Base-by-base conservation (phyloP, 176 grass and related monocot species). In the Puccinellia tenuiflora region DNA sequence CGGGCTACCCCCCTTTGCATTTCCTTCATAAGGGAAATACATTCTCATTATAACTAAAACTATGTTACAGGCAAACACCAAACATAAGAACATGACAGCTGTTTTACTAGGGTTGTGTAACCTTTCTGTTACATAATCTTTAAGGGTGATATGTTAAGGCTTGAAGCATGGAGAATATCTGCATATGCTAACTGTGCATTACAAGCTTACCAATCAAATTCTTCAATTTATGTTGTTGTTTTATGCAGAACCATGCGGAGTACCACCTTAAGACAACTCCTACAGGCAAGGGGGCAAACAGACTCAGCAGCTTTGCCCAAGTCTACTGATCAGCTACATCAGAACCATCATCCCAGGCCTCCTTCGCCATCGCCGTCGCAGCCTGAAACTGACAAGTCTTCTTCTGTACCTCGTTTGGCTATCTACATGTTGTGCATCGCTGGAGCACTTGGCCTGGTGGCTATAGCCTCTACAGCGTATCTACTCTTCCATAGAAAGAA, bases 401-500 rank as follows among this genome's bases (percentile, higher is more conserved):
- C 25, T 47, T 15, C 40, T 16, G 7, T 46, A 76, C 57, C 39
- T 40, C 26, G 1, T 3, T 68, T 73, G 85, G 51, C 55, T 39
- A 81, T 91, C 52, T 86, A 85, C 53, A 3, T n/a, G 18, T 43
- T 81, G 55, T 30, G 64, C 21, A n/a, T 87, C 76, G 24, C 62
- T 22, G 95, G 88, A 76, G 81, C 20, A 17, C 17, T 90, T 84
- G 62, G 55, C 28, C 9, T 90, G 86, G 67, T 84, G 43, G 50
- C 22, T 84, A 88, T 68, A 62, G 55, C 71, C 6, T 30, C 34
- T 45, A 53, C 24, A 10, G 43, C 85, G 8, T 92, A 91, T 77
- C 43, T 89, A 48, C 25, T 89, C 5, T 72, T 34, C 50, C 88
- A 37, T 39, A 59, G 65, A 45, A 94, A 89, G 24, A 94, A 86